phyloP scores from a whole-genome alignment of 331 rosid species.

The Erythrophleum ivorense region DNA sequence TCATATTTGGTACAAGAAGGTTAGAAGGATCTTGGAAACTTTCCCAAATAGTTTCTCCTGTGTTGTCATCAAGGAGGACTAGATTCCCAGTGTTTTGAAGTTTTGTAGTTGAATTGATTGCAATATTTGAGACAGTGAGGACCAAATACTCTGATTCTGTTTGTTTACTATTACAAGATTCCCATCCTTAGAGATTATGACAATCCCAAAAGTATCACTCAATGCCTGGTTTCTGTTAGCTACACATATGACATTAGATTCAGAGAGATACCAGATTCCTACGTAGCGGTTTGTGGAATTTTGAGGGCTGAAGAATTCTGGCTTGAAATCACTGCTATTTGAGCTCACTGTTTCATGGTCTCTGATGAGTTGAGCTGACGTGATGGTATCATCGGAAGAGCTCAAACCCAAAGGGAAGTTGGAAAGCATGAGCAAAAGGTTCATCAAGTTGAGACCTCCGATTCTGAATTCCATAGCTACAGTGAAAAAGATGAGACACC shows the following conservation, averaged over 20 bases:
- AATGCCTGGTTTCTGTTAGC: background rate
- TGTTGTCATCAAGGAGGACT: slow-evolving; percentile 5
- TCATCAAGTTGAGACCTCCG: background rate
- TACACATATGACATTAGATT: slow-evolving; percentile 35
- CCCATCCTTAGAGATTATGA: background rate
- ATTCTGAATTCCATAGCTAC: background rate
- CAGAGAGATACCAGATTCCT: slow-evolving; percentile 34
- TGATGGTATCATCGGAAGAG: slow-evolving; percentile 17
- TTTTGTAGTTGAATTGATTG: background rate
- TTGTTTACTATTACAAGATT: slow-evolving; percentile 25
- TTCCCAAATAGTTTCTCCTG: slow-evolving; percentile 31
- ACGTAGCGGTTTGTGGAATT: slow-evolving; percentile 29
- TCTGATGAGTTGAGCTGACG: slow-evolving; percentile 24
- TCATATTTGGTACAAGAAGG: background rate
- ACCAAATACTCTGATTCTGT: slow-evolving; percentile 21
- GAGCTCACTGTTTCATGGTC: slow-evolving; percentile 10
- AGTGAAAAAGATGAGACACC: background rate
- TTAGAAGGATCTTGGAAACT: slow-evolving; percentile 44
- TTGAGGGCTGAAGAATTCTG: slow-evolving; percentile 37
- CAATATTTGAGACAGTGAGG: slow-evolving; percentile 6
- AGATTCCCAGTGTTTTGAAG: slow-evolving; percentile 27
- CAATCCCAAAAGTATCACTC: background rate
- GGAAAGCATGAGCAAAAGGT: slow-evolving; percentile 12
- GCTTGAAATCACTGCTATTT: slow-evolving; percentile 31
- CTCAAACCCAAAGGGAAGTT: slow-evolving; percentile 5